Evolutionary conservation across 176 grass and related monocot genomes (phyloP).

Genomic region (Triticum monococcum): DNA sequence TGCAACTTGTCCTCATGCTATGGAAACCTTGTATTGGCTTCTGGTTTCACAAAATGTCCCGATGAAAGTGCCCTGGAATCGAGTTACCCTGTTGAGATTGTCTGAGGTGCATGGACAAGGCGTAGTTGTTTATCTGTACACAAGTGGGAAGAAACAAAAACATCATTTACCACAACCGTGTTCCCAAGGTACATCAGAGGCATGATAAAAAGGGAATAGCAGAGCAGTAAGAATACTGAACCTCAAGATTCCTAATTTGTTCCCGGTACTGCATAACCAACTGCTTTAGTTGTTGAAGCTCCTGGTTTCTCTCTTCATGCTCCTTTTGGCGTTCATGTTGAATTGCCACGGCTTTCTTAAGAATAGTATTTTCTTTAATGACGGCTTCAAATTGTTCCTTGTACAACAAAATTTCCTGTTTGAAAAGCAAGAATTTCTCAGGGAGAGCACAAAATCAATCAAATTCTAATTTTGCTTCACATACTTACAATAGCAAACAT

Average conservation of each 20-base stretch:
- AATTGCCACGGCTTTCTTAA: conserved; percentile 80
- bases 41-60: conserved; percentile 55
- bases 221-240: neutral
- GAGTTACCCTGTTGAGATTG: conserved; percentile 64
- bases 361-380: conserved; percentile 56
- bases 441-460: neutral
- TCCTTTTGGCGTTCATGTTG: conserved; percentile 74
- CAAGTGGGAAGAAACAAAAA: neutral
- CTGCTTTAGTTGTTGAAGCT: conserved; percentile 69
- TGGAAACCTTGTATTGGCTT: conserved; percentile 10
- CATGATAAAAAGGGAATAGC: neutral
- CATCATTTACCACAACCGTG: neutral
- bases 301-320: conserved; percentile 46
- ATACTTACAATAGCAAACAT: neutral
- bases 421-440: neutral
- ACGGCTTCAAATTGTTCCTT: conserved; percentile 63
- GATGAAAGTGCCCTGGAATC: conserved; percentile 55
- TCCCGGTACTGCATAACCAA: conserved; percentile 69
- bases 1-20: neutral
- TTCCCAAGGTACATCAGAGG: neutral
- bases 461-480: neutral
- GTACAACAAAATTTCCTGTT: conserved; percentile 55
- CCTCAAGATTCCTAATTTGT: conserved; percentile 72
- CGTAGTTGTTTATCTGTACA: conserved; percentile 69
- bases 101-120: conserved; percentile 63